Evolutionary conservation across 1,139 yeast species (phyloP).

Genomic region (Candida sp.): DNA sequence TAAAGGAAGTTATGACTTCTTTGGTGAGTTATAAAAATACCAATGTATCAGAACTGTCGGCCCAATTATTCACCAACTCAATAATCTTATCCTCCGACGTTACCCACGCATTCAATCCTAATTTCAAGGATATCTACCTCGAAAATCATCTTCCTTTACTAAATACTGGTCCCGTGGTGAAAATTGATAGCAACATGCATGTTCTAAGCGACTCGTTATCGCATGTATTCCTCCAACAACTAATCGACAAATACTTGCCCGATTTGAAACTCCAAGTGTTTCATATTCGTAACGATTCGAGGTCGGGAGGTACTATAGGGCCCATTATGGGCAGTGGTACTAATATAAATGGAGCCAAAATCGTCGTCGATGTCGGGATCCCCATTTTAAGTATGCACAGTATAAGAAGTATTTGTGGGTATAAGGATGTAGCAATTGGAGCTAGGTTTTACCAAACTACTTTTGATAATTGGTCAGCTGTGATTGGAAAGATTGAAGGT

Average conservation of each 20-base stretch:
- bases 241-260: constrained; percentile 50
- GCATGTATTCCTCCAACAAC: constrained; percentile 58
- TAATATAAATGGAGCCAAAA: constrained; percentile 59
- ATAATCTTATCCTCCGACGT: constrained; percentile 66
- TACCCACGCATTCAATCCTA: constrained; percentile 62
- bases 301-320: constrained; percentile 82
- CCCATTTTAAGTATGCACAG: constrained; percentile 83
- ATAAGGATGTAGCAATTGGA: constrained; percentile 67
- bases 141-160: constrained; percentile 76
- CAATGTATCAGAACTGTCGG: constrained; percentile 14
- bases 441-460: constrained; percentile 62
- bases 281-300: constrained; percentile 67
- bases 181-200: constrained; percentile 74
- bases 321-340: constrained; percentile 54
- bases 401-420: constrained; percentile 72
- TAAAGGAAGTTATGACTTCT: constrained; percentile 7
- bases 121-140: constrained; percentile 58
- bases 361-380: constrained; percentile 72
- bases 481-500: constrained; percentile 9
- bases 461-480: constrained; percentile 53
- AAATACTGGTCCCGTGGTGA: constrained; percentile 68
- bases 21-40: constrained; percentile 4
- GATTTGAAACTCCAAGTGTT: constrained; percentile 65
- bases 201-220: constrained; percentile 81
- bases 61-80: constrained; percentile 43